These are phyloP conservation scores for Penicillium nucicola DNA, from an alignment of 495 filamentous ascomycete genomes.

Conservation along the genomic window DNA sequence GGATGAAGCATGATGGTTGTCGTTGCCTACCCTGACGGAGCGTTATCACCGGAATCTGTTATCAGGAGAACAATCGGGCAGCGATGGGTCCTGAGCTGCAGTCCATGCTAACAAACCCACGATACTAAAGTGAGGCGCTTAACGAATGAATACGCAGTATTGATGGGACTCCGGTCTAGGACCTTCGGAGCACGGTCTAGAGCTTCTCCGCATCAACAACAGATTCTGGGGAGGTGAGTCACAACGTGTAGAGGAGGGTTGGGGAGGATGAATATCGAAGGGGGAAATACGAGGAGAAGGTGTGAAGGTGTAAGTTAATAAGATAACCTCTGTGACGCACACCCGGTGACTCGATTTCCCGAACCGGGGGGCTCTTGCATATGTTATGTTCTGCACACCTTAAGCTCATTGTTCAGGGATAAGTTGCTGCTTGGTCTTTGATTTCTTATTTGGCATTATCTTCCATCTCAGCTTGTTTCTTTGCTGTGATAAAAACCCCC, in stretches of 20 bases:
- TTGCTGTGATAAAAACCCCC: no score
- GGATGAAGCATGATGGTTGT: conserved; percentile 9
- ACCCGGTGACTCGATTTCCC: conserved; percentile 28
- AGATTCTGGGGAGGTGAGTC: conserved; percentile 6
- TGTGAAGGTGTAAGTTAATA: conserved; percentile 8
- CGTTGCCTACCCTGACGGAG: conserved; percentile 9
- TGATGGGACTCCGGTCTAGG: conserved; percentile 22
- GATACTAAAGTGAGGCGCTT: conserved; percentile 14
- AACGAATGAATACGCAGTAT: conserved; percentile 21
- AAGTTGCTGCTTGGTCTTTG: no score
- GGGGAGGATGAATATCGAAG: conserved; percentile 13
- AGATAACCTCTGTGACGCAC: conserved; percentile 26
- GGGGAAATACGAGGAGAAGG: conserved; percentile 12
- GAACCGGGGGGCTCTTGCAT: no score
- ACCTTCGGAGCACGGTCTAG: conserved; percentile 29
- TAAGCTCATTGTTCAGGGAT: no score
- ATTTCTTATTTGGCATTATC: no score
- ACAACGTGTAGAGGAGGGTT: not conserved
- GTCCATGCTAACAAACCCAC: conserved; percentile 40
- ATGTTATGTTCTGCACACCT: no score
- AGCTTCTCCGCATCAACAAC: conserved; percentile 47
- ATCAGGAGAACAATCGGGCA: conserved; percentile 35
- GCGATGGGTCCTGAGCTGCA: conserved; percentile 26
- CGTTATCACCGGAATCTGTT: conserved; percentile 28
- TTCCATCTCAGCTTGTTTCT: no score